Conservation (phyloP, 257 asterid genomes). For the Solanum raphanifolium region DNA sequence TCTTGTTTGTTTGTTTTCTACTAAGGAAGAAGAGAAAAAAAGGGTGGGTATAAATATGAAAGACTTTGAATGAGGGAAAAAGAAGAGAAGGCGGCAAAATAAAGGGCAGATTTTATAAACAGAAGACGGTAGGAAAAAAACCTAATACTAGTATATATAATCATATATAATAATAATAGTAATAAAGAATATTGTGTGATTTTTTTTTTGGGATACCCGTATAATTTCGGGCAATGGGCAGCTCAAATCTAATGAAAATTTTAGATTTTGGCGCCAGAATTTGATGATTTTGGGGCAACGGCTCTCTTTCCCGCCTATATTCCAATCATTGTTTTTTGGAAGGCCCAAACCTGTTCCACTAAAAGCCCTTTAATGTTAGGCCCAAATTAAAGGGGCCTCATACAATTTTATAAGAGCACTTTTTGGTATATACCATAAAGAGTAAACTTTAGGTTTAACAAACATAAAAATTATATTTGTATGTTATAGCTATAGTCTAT, state of each 20-base stretch:
- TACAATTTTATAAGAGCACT: not conserved
- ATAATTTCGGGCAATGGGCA: conserved; percentile 26
- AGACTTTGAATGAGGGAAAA: conserved; percentile 11
- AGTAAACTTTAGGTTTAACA: too few species aligned
- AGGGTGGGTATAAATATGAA: conserved; percentile 2
- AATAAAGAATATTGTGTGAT: not conserved
- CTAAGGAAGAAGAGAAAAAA: not conserved
- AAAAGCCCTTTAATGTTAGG: not conserved
- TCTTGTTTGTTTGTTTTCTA: not conserved
- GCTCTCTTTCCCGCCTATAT: conserved; percentile 8
- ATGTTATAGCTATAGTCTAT: too few species aligned
- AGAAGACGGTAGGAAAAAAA: not conserved
- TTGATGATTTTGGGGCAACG: conserved; percentile 41
- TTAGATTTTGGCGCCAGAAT: conserved; percentile 45
- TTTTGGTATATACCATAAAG: too few species aligned
- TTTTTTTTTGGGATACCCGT: conserved; percentile 34
- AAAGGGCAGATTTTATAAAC: conserved; percentile 4
- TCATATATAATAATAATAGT: not conserved
- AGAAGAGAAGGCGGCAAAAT: conserved; percentile 52
- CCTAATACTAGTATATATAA: not conserved
- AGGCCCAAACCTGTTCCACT: not conserved
- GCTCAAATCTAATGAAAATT: not conserved
- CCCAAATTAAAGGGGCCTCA: not conserved
- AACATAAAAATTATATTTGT: too few species aligned
- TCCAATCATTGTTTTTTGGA: not conserved